Conservation (phyloP, 2,329 filamentous ascomycete species). For the Monascus ruber region DNA sequence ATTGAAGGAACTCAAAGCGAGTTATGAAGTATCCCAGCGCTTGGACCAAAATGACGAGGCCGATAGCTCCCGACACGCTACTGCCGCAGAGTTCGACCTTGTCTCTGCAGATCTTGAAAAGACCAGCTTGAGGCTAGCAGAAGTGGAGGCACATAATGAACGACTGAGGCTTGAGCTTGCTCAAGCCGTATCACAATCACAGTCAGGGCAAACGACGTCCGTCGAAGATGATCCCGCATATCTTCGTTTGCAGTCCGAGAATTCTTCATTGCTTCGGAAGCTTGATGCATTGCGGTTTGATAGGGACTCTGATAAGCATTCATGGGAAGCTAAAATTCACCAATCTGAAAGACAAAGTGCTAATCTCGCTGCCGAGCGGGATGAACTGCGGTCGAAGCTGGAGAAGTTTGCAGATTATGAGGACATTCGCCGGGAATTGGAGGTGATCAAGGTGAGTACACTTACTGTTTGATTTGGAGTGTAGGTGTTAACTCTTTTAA, state of each 20-base stretch:
- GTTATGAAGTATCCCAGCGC: constrained; percentile 89
- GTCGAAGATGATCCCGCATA: constrained; percentile 85
- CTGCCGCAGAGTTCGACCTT: constrained; percentile 86
- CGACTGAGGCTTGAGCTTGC: constrained; percentile 83
- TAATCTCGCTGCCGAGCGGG: constrained; percentile 67
- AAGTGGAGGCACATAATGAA: constrained; percentile 89
- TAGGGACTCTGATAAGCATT: constrained; percentile 66
- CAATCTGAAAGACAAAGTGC: constrained; percentile 68
- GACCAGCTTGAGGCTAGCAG: constrained; percentile 73
- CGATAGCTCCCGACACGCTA: constrained; percentile 54
- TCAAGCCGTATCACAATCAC: constrained; percentile 65
- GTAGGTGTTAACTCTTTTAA: constrained; percentile 1
- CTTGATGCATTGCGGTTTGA: constrained; percentile 75
- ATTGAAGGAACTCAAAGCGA: constrained; percentile 89
- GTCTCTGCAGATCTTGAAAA: constrained; percentile 83
- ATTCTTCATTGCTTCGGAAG: constrained; percentile 80
- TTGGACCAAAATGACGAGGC: constrained; percentile 60
- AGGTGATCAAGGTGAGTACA: constrained; percentile 63
- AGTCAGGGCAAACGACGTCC: constrained; percentile 45
- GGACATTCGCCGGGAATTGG: constrained; percentile 88
- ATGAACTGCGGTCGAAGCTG: constrained; percentile 66
- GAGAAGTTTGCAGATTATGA: constrained; percentile 91
- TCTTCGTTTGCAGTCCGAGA: constrained; percentile 81
- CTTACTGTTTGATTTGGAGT: background rate
- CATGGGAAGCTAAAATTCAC: constrained; percentile 63